phyloP scores from a whole-genome alignment of 2,329 filamentous ascomycete species.

The Microcyclospora tardicrescens region DNA sequence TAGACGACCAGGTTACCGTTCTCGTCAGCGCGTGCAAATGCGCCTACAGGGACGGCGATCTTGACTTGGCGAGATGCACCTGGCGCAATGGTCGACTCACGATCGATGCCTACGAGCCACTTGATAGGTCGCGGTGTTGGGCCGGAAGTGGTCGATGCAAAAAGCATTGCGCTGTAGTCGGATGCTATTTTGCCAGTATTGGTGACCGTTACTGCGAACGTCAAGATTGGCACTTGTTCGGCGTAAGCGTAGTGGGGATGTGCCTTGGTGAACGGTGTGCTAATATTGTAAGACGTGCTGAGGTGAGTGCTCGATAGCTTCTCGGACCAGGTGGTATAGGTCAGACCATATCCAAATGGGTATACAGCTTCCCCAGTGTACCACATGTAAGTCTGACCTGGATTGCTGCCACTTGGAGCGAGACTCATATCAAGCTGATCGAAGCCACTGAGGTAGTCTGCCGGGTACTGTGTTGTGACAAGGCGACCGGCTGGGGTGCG shows the following conservation, averaged over 20 bases:
- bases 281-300: conserved; percentile 23
- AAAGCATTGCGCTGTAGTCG: conserved; percentile 30
- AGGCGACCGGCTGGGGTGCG: conserved; percentile 31
- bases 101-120: conserved; percentile 23
- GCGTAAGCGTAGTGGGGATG: conserved; percentile 13
- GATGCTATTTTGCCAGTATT: conserved; percentile 27
- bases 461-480: conserved; percentile 24
- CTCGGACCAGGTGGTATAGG: conserved; percentile 30
- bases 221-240: conserved; percentile 27
- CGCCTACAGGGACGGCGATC: conserved; percentile 27
- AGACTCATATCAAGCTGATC: conserved; percentile 18
- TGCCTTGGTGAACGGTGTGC: conserved; percentile 17
- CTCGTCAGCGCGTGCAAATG: conserved; percentile 26
- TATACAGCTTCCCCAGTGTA: conserved; percentile 27
- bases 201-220: conserved; percentile 23
- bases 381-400: conserved; percentile 35
- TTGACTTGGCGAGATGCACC: conserved; percentile 12
- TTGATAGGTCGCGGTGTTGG: conserved; percentile 31
- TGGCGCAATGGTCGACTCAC: conserved; percentile 8
- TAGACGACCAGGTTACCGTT: conserved; percentile 28
- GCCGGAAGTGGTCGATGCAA: conserved; percentile 26
- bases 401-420: conserved; percentile 23
- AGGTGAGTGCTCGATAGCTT: conserved; percentile 3
- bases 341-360: conserved; percentile 31
- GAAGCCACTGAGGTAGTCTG: conserved; percentile 24